Evolutionary conservation across 1,284 basidiomycete species (phyloP).

Genomic region (Naganishia liquefaciens): DNA sequence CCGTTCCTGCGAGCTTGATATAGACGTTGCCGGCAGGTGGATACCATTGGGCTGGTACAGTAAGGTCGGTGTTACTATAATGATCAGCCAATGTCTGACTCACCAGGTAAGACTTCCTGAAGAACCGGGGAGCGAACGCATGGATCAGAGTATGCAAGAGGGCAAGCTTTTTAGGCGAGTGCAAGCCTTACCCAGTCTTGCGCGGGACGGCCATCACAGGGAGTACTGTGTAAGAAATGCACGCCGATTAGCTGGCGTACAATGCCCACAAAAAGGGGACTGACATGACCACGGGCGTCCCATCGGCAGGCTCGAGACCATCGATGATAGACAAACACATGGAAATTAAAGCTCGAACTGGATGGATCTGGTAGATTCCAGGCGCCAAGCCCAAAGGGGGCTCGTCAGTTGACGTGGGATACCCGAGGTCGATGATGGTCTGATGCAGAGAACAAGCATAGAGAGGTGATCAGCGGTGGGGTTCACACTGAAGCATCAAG

Average conservation of each 20-base stretch:
- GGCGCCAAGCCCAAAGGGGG: background rate
- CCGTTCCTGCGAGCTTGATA: constrained; percentile 26
- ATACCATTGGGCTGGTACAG: constrained; percentile 21
- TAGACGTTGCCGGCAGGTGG: constrained; percentile 19
- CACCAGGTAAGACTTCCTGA: constrained; percentile 20
- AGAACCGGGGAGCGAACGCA: background rate
- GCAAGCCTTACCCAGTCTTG: constrained; percentile 18
- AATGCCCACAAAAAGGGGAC: background rate
- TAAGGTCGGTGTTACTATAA: background rate
- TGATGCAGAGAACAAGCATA: background rate
- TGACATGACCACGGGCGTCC: constrained; percentile 11
- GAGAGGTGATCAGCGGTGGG: no score
- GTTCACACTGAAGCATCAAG: no score
- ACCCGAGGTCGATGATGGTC: background rate
- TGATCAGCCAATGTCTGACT: background rate
- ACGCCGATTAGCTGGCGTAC: no score
- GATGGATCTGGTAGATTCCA: constrained; percentile 9
- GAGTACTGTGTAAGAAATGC: background rate
- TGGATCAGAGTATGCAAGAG: background rate
- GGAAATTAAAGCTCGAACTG: constrained; percentile 8
- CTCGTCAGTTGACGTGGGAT: background rate
- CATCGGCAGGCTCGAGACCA: constrained; percentile 14
- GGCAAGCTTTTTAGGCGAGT: no score
- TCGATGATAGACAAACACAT: constrained; percentile 9
- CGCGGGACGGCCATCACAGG: constrained; percentile 5